Conservation (phyloP, 1,139 yeast genomes). For the Saccharomyces hybrid region DNA sequence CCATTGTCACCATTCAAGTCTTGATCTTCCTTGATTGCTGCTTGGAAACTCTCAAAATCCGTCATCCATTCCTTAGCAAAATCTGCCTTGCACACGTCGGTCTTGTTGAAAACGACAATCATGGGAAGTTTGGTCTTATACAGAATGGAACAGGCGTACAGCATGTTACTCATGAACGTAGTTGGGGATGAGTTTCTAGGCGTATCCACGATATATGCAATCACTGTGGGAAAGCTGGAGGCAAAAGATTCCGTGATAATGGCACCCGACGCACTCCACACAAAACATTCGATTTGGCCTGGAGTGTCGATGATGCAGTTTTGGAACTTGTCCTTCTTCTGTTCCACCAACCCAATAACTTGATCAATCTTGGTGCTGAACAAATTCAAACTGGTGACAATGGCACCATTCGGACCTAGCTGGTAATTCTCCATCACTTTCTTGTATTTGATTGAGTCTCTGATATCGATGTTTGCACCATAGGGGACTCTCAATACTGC, state of each 20-base stretch:
- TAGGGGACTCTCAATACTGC: constrained; percentile 90
- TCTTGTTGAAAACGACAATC: constrained; percentile 94
- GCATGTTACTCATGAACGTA: constrained; percentile 96
- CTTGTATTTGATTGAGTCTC: constrained; percentile 92
- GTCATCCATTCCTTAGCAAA: constrained; percentile 97
- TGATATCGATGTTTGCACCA: constrained; percentile 88
- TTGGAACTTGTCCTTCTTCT: constrained; percentile 54
- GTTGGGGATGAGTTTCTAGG: constrained; percentile 93
- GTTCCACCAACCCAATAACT: constrained; percentile 78
- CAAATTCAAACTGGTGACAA: constrained; percentile 85
- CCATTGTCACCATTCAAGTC: constrained; percentile 58
- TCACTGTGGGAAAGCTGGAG: constrained; percentile 87
- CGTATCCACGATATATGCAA: constrained; percentile 94
- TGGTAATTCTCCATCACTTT: constrained; percentile 92
- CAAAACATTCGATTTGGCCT: constrained; percentile 96
- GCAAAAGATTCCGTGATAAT: constrained; percentile 97
- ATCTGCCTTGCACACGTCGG: constrained; percentile 76
- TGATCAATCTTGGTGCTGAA: constrained; percentile 96
- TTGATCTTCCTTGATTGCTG: constrained; percentile 57
- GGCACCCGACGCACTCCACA: constrained; percentile 95
- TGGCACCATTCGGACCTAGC: constrained; percentile 97
- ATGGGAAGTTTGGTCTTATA: constrained; percentile 95
- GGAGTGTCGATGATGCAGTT: constrained; percentile 94
- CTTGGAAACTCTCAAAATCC: constrained; percentile 88
- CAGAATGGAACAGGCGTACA: constrained; percentile 92